Conservation (phyloP, 306 rosid genomes). For the Rubus parviflorus region DNA sequence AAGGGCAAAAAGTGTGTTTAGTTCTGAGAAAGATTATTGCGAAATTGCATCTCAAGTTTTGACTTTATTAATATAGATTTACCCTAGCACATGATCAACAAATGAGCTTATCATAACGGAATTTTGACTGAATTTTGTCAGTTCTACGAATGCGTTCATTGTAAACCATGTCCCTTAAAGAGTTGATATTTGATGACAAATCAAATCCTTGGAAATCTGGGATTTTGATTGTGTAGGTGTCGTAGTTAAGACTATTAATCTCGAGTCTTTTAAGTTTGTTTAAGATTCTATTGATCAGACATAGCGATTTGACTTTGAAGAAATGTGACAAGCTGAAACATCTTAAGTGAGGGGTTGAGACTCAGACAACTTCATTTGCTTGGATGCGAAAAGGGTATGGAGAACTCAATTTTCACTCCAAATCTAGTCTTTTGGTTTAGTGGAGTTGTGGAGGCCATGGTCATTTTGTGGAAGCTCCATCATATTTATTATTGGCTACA, state of each 20-base stretch:
- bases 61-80: too few species aligned
- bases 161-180: too few species aligned
- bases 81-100: too few species aligned
- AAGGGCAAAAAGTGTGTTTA: too few species aligned
- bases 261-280: not conserved
- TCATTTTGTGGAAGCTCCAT: not conserved
- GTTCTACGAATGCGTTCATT: too few species aligned
- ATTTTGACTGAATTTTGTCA: too few species aligned
- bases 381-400: not conserved
- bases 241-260: not conserved
- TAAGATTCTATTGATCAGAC: too few species aligned
- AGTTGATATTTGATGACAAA: too few species aligned
- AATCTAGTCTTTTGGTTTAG: not conserved
- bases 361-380: not conserved
- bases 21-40: too few species aligned
- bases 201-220: not conserved
- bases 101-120: too few species aligned
- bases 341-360: not conserved
- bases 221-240: not conserved
- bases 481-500: not conserved
- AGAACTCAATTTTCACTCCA: not conserved
- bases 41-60: too few species aligned
- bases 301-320: not conserved
- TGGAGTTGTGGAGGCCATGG: not conserved
- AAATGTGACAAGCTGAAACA: not conserved